Evolutionary conservation across 1,284 basidiomycete species (phyloP).

Genomic region (Wolfiporia cocos): DNA sequence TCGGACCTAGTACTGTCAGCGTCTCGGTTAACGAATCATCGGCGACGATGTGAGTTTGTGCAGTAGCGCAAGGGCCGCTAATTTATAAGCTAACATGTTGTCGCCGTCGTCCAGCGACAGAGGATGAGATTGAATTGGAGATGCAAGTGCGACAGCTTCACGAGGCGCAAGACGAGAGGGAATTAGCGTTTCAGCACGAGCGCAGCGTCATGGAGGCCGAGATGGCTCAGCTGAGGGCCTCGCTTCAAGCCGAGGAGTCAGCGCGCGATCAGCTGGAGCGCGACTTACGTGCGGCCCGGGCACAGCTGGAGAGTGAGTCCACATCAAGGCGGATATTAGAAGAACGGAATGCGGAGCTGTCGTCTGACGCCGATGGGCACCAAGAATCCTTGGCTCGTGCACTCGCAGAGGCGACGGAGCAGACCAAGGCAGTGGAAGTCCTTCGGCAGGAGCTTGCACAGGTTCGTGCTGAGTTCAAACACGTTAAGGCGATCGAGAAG

Average conservation of each 20-base stretch:
- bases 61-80: too few species aligned
- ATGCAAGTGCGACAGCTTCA: conserved; percentile 54
- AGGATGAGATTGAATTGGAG: conserved; percentile 64
- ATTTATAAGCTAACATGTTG: not conserved
- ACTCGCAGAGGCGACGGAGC: conserved; percentile 63
- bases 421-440: conserved; percentile 53
- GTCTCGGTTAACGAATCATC: conserved; percentile 58
- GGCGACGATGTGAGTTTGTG: conserved; percentile 55
- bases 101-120: conserved; percentile 40
- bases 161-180: conserved; percentile 47
- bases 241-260: conserved; percentile 34
- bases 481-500: conserved; percentile 66
- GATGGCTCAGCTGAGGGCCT: conserved; percentile 42
- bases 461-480: conserved; percentile 59
- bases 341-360: conserved; percentile 59
- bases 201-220: conserved; percentile 47
- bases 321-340: conserved; percentile 57
- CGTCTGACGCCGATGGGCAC: conserved; percentile 51
- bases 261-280: conserved; percentile 45
- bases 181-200: conserved; percentile 48
- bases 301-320: conserved; percentile 57
- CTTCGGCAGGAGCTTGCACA: conserved; percentile 68
- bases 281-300: conserved; percentile 57
- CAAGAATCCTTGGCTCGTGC: conserved; percentile 56
- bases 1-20: conserved; percentile 58